Base-by-base conservation (phyloP, 371 early-diverging fungal species). In the Syncephalastrum sp. region DNA sequence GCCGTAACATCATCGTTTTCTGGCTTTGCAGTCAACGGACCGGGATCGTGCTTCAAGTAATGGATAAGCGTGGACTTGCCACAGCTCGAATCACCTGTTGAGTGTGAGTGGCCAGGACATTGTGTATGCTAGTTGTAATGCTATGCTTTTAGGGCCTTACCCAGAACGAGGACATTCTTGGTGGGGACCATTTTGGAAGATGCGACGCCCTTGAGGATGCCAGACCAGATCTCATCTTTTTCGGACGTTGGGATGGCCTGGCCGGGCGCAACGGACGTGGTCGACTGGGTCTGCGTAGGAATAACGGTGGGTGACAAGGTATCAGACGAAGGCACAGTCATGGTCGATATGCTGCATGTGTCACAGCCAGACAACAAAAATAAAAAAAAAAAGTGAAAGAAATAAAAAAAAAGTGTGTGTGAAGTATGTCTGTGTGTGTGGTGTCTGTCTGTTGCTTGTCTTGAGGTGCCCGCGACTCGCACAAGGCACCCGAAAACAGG, bases 31-130 rank as follows among this genome's bases (percentile, higher is more conserved):
- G 74, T 61, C 50, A 76, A 75, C 4, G 72, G 77, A 45, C 82
- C 82, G 56, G 79, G 83, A 56, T 81, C 87, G 29, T 85, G 78
- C 61, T 83, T 81, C 46, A 92, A 76, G 54, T 85, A 83, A 27
- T 87, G 77, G 59, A 91, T 81, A 41, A 90, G 67, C 8, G 86
- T 83, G 14, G 89, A 84, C 65, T 92, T 92, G 42, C 92, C 92
- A 63, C 83, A 79, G 59, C 78, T 77, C 12, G 86, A 79, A 73
- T 92, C 92, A 42, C 90, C 90, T 74, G 71, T 24, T 21, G 13
- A 49, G 10, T 24, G n/a, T 64, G 8, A 52, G 47, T 50, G 10
- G 57, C 38, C 55, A 54, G 38, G 21, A 21, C 46, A 17, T 29
- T 42, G 27, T 47, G 3, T 41, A 29, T 53, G 0, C 0, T 21